Evolutionary conservation across 2,329 filamentous ascomycete genomes (phyloP).

Genomic region (Claviceps sp.): DNA sequence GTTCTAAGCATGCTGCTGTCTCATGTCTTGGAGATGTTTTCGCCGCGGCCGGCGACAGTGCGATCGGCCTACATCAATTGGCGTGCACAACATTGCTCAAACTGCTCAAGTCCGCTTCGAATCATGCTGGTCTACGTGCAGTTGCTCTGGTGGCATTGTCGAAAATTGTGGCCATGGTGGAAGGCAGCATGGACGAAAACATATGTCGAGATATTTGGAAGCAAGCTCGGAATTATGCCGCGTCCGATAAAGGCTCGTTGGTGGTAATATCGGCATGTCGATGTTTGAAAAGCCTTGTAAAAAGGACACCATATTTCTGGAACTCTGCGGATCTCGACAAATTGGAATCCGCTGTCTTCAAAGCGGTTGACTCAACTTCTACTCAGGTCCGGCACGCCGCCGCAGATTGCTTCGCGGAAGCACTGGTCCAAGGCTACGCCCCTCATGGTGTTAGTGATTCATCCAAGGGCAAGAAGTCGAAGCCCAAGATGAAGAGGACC

Average conservation of each 20-base stretch:
- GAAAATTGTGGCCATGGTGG: slow-evolving; percentile 65
- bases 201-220: slow-evolving; percentile 91
- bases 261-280: slow-evolving; percentile 69
- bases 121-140: slow-evolving; percentile 69
- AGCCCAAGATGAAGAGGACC: slow-evolving; percentile 43
- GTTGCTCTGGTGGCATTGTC: slow-evolving; percentile 62
- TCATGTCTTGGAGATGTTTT: slow-evolving; percentile 82
- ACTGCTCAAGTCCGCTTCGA: slow-evolving; percentile 64
- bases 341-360: slow-evolving; percentile 70
- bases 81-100: slow-evolving; percentile 62
- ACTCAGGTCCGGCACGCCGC: slow-evolving; percentile 70
- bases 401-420: slow-evolving; percentile 70
- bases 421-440: slow-evolving; percentile 70
- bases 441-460: slow-evolving; percentile 32
- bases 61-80: slow-evolving; percentile 67
- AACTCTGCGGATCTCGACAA: slow-evolving; percentile 86
- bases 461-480: slow-evolving; percentile 56
- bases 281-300: slow-evolving; percentile 62
- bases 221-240: slow-evolving; percentile 63
- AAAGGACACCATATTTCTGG: slow-evolving; percentile 67
- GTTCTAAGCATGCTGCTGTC: slow-evolving; percentile 75
- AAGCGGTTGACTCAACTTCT: slow-evolving; percentile 68
- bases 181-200: slow-evolving; percentile 65
- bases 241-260: slow-evolving; percentile 68
- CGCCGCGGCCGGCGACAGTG: slow-evolving; percentile 85